Conservation (phyloP, 2,329 filamentous ascomycete genomes). For the Arthrobotrys sphaeroides region DNA sequence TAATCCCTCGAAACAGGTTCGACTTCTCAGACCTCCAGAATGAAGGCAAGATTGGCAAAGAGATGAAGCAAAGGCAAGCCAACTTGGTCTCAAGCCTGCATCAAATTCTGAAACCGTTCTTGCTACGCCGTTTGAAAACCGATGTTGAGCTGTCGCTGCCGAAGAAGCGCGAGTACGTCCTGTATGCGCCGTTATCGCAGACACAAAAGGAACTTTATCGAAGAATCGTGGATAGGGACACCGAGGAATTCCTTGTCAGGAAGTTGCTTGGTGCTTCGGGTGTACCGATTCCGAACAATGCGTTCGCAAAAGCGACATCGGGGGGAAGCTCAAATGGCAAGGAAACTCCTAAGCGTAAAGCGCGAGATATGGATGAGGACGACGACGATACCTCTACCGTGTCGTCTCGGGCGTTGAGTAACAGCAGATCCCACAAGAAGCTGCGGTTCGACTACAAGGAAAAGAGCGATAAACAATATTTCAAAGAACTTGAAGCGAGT, state of each 20-base stretch:
- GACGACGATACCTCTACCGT: constrained; percentile 6
- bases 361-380: constrained; percentile 28
- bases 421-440: constrained; percentile 51
- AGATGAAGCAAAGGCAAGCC: constrained; percentile 80
- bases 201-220: constrained; percentile 93
- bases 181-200: constrained; percentile 89
- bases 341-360: constrained; percentile 43
- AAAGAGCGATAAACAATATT: constrained; percentile 62
- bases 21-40: constrained; percentile 94
- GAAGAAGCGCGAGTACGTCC: constrained; percentile 93
- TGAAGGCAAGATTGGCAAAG: constrained; percentile 78
- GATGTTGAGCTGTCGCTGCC: constrained; percentile 92
- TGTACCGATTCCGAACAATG: background rate
- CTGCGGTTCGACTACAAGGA: constrained; percentile 49
- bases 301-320: constrained; percentile 1
- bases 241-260: constrained; percentile 60
- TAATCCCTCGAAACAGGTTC: constrained; percentile 61
- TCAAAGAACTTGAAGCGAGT: constrained; percentile 65
- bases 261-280: constrained; percentile 51
- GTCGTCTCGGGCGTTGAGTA: constrained; percentile 7
- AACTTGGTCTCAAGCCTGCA: constrained; percentile 88
- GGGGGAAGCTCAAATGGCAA: constrained; percentile 23
- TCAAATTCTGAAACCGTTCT: constrained; percentile 87
- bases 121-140: constrained; percentile 87
- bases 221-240: constrained; percentile 83